These are phyloP conservation scores for Massarina eburnea DNA, from an alignment of 2,329 filamentous ascomycete species.

Conservation along the genomic window DNA sequence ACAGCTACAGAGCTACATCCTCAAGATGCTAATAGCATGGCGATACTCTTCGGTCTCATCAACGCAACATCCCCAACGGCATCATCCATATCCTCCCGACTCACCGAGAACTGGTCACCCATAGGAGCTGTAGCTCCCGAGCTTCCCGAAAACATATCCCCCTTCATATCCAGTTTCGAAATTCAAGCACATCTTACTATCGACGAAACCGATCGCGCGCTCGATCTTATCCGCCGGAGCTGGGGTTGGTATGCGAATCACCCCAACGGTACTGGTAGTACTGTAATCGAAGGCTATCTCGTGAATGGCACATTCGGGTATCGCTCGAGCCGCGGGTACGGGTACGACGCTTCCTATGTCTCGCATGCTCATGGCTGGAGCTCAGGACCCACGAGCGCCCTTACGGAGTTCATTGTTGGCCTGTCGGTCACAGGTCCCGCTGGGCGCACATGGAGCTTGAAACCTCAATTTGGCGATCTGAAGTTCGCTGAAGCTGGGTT, in stretches of 20 bases:
- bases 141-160: slow-evolving; percentile 59
- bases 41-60: slow-evolving; percentile 52
- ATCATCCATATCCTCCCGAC: slow-evolving; percentile 46
- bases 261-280: slow-evolving; percentile 59
- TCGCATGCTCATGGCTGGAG: slow-evolving; percentile 50
- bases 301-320: slow-evolving; percentile 61
- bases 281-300: slow-evolving; percentile 62
- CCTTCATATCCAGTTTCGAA: slow-evolving; percentile 62
- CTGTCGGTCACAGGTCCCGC: slow-evolving; percentile 44
- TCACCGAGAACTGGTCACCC: slow-evolving; percentile 57
- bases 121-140: slow-evolving; percentile 60
- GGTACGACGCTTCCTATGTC: slow-evolving; percentile 49
- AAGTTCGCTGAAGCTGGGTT: slow-evolving; percentile 50
- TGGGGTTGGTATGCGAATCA: slow-evolving; percentile 65
- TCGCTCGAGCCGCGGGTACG: slow-evolving; percentile 55
- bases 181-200: slow-evolving; percentile 59
- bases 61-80: slow-evolving; percentile 38
- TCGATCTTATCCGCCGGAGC: slow-evolving; percentile 57
- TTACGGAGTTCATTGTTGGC: slow-evolving; percentile 49
- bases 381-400: slow-evolving; percentile 30
- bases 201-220: slow-evolving; percentile 52
- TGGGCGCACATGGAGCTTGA: slow-evolving; percentile 48
- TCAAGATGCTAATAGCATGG: slow-evolving; percentile 58
- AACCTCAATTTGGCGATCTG: slow-evolving; percentile 50
- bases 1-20: slow-evolving; percentile 46